Evolutionary conservation across 2,329 filamentous ascomycete species (phyloP), one percentile per base, ranked within the genome.

Genomic region (Colletotrichum camelliae): DNA sequence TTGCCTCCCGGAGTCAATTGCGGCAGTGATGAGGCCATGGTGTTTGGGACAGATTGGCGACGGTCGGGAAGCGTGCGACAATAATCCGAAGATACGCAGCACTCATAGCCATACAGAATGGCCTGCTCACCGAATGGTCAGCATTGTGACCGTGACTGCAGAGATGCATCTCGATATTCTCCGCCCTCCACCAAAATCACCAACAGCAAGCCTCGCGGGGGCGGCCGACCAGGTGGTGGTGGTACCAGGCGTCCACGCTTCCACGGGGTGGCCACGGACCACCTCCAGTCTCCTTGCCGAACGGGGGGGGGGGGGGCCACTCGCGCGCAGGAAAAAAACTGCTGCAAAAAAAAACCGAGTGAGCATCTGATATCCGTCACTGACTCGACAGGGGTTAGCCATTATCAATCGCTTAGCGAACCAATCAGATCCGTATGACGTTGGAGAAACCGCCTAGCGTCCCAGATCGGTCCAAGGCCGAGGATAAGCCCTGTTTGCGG

Each of bases 401-500:
- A 79, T 61, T 79, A 78, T 78, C 77, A 74, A 78, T 67, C 74
- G 78, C 65, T 75, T 79, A 70, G 78, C 79, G 76, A 80, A 67
- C 83, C 83, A 84, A 84, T 84, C 81, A 85, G 8, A 61, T 35
- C 66, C 70, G 74, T 75, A 82, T 83, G 83, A 84, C 79, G 83
- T 84, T 81, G 80, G 73, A 82, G 79, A 79, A 78, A 77, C 73
- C 77, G 77, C 79, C 78, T 70, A 62, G 72, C 66, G 66, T 76
- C 74, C 74, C 74, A 75, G 72, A 76, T 76, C 74, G 74, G 71
- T 75, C 37, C 72, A 73, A 39, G 60, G 33, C 24, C 74, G 74
- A 75, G 74, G 71, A 75, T 75, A 27, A 65, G 65, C 74, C 74
- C 74, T 75, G 70, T 73, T 73, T 75, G 74, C 70, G 74, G 74